Conservation (phyloP, 768 basidiomycete species). For the Naganishia onofrii region DNA sequence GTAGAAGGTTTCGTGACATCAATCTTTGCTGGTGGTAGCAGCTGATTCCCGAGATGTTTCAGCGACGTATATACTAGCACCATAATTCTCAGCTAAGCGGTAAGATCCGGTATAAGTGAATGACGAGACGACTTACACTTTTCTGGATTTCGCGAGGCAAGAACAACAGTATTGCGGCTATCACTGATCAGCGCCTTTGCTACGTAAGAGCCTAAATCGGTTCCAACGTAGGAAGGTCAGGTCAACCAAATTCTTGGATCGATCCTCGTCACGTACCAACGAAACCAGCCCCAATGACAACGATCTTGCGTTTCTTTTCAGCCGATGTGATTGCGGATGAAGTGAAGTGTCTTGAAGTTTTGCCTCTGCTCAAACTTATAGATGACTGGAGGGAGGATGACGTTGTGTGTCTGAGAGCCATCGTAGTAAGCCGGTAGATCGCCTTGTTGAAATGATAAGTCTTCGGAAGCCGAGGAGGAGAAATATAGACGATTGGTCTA, state of each 20-base stretch:
- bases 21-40: slow-evolving; percentile 55
- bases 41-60: slow-evolving; percentile 47
- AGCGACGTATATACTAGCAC: slow-evolving; percentile 49
- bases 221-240: not conserved
- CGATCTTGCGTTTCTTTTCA: slow-evolving; percentile 49
- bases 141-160: slow-evolving; percentile 64
- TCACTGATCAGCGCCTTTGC: slow-evolving; percentile 58
- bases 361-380: not conserved
- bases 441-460: not conserved
- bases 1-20: slow-evolving; percentile 61
- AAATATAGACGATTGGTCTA: too few relatives aligned
- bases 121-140: slow-evolving; percentile 29
- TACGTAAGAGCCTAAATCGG: slow-evolving; percentile 60
- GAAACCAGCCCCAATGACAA: slow-evolving; percentile 59
- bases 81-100: not conserved
- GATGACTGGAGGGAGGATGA: not conserved
- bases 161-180: slow-evolving; percentile 57
- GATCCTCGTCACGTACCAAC: slow-evolving; percentile 56
- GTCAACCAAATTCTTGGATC: not conserved
- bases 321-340: not conserved
- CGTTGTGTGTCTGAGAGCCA: not conserved
- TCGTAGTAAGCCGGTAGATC: not conserved
- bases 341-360: slow-evolving; percentile 2
- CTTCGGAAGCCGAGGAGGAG: not conserved
- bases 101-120: not conserved